Evolutionary conservation across 2,329 filamentous ascomycete genomes (phyloP), one percentile per base, ranked within the genome.

Genomic region (Colletotrichum tofieldiae): DNA sequence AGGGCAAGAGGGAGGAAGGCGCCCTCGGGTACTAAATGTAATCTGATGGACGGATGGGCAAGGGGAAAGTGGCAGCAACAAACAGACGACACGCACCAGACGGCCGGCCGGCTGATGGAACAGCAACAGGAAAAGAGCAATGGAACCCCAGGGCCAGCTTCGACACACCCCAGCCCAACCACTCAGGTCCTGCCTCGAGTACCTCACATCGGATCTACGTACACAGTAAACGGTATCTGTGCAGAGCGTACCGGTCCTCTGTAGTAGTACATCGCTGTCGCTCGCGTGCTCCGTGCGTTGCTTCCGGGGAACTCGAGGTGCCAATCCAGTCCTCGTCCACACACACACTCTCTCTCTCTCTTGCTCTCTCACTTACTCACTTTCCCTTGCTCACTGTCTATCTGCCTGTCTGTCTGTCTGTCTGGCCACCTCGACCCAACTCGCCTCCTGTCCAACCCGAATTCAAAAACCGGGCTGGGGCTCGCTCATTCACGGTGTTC

Each of bases 201-300:
- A 55, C 52, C 32, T 35, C 37, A 23, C 26, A n/a, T 32, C 39
- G 32, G 26, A 51, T 47, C 5, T 62, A 20, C 9, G 12, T 55
- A 26, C 35, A n/a, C n/a, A 16, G 29, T 51, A 16, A 11, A 6
- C 23, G 29, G n/a, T 39, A n/a, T 20, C 59, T 51, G 43, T 26
- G 23, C 23, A 26, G 23, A 26, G 23, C 23, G 23, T 26, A 26
- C 23, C 23, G 23, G 23, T 32, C 23, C 45, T 39, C 37, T 20
- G 45, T 26, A 2, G 23, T 26, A 1, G 23, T 26, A 26, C 23
- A 26, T 29, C 18, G 41, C 64, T 23, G 23, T 51, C 43, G 45
- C 47, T n/a, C 9, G 16, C 41, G 52, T 59, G 69, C 58, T 47
- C 69, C 58, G 69, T 68, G 69, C 65, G 51, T 72, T 58, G 51